Percentiles rank a stretch among this genome's conserved stretches.
phyloP scores from a whole-genome alignment of 148 eudicot genomes.

The Silene conica region DNA sequence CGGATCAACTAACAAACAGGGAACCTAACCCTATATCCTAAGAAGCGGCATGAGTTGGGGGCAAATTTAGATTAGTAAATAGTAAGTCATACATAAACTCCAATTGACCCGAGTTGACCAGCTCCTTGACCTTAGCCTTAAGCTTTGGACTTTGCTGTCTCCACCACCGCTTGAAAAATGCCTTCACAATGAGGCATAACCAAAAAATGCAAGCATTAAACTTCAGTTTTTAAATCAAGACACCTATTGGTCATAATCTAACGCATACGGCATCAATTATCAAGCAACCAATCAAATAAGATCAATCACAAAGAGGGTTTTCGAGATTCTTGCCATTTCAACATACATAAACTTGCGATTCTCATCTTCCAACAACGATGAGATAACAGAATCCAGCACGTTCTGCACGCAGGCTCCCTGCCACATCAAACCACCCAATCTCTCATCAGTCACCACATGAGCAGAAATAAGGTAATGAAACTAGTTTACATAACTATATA shows the following conservation, averaged over 20 bases:
- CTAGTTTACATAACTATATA: no score
- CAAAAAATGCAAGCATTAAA: slow-evolving; percentile 1
- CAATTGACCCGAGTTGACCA: slow-evolving; percentile 64
- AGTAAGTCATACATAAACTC: slow-evolving; percentile 58
- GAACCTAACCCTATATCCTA: neutral
- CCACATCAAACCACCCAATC: slow-evolving; percentile 13
- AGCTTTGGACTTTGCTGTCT: slow-evolving; percentile 56
- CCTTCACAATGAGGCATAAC: slow-evolving; percentile 30
- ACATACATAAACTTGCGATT: slow-evolving; percentile 67
- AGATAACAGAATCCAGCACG: slow-evolving; percentile 65
- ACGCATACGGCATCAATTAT: neutral
- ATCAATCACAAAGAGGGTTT: neutral
- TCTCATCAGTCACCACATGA: neutral
- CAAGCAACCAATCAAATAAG: neutral
- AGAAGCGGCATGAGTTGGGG: neutral
- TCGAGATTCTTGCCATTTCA: slow-evolving; percentile 44
- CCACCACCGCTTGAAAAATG: slow-evolving; percentile 87
- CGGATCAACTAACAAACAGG: neutral
- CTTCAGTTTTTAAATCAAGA: neutral
- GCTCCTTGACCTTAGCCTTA: slow-evolving; percentile 56
- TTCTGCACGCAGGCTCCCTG: slow-evolving; percentile 83
- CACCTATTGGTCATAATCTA: neutral
- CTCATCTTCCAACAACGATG: slow-evolving; percentile 49
- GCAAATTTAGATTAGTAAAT: neutral
- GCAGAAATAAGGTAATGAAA: no score